These are phyloP conservation scores for Conticribra weissflogii DNA, from an alignment of 108 stramenopile genomes.

Conservation along the genomic window DNA sequence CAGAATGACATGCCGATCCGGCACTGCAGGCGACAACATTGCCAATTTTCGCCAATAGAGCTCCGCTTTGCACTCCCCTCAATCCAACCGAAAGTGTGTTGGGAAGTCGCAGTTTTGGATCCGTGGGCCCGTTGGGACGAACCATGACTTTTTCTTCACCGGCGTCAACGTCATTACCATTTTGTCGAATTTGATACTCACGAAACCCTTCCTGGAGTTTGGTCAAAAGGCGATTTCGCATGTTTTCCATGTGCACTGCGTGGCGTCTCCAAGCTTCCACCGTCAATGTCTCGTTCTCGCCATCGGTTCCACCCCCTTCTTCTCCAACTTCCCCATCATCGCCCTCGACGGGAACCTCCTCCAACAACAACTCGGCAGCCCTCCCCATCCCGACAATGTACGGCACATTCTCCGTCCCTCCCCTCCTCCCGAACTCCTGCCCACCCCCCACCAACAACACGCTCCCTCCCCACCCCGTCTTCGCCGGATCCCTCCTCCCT, in stretches of 20 bases:
- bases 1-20: constrained; percentile 93
- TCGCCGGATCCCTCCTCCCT: constrained; percentile 35
- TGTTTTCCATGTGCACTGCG: constrained; percentile 63
- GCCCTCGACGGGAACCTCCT: constrained; percentile 1
- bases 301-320: no score
- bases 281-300: no score
- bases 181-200: constrained; percentile 3
- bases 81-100: constrained; percentile 94
- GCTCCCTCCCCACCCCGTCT: constrained; percentile 54
- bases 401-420: constrained; percentile 96
- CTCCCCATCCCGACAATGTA: constrained; percentile 90
- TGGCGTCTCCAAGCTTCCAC: constrained; percentile 43
- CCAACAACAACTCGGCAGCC: constrained; percentile 65
- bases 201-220: constrained; percentile 52
- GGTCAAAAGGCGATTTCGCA: constrained; percentile 68
- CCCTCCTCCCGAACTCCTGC: constrained; percentile 89
- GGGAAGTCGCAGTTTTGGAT: constrained; percentile 71
- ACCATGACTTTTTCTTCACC: constrained; percentile 20
- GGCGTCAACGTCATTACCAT: no score
- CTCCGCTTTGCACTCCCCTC: constrained; percentile 58
- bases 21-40: constrained; percentile 87
- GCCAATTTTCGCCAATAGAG: constrained; percentile 62
- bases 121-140: constrained; percentile 80
- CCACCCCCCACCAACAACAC: constrained; percentile 75
- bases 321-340: constrained; percentile 3